Conservation (phyloP, 2,329 filamentous ascomycete genomes). For the Fusarium dimerum region DNA sequence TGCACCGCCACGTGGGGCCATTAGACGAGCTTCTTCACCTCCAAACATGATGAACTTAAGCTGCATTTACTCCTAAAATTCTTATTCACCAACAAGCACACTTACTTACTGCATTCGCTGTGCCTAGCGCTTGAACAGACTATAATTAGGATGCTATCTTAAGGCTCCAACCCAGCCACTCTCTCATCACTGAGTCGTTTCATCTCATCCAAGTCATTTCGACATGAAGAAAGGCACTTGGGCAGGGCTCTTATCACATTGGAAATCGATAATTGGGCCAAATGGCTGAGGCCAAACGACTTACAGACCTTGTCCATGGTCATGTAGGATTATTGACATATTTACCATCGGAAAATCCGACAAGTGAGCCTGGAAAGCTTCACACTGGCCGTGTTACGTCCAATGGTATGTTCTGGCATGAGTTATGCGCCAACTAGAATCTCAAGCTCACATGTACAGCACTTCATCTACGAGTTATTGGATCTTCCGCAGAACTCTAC, state of each 20-base stretch:
- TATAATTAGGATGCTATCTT: conserved; percentile 20
- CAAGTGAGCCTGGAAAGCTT: conserved; percentile 28
- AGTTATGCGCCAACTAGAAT: conserved; percentile 2
- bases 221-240: conserved; percentile 37
- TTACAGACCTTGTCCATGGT: conserved; percentile 36
- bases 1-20: conserved; percentile 31
- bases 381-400: conserved; percentile 33
- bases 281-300: conserved; percentile 40
- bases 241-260: conserved; percentile 26
- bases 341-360: conserved; percentile 24
- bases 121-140: neutral
- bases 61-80: conserved; percentile 5
- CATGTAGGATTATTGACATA: conserved; percentile 37
- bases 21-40: conserved; percentile 25
- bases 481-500: conserved; percentile 37
- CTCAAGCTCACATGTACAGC: conserved; percentile 22
- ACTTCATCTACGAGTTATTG: conserved; percentile 34
- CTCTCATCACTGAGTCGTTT: conserved; percentile 22
- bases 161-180: conserved; percentile 8
- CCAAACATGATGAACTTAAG: conserved; percentile 7
- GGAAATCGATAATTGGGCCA: conserved; percentile 34
- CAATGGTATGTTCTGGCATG: conserved; percentile 24
- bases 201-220: conserved; percentile 22
- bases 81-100: conserved; percentile 8
- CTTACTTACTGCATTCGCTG: neutral